Conservation (phyloP, 768 basidiomycete genomes). For the Tricholoma matsutake region DNA sequence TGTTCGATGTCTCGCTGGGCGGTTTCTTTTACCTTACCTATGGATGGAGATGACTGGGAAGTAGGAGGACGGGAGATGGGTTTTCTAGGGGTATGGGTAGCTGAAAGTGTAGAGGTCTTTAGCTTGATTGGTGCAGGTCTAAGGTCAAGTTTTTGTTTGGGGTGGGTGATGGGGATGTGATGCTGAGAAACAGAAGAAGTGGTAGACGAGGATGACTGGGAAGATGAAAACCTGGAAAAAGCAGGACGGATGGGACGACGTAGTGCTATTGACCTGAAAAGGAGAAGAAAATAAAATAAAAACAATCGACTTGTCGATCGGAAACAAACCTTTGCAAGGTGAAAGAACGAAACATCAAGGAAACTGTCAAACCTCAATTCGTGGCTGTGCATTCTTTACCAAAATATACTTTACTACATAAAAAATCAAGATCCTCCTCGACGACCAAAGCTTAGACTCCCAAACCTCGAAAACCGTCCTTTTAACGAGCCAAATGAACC, state of each 20-base stretch:
- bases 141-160: slow-evolving; percentile 54
- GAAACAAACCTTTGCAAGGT: not conserved
- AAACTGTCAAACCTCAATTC: not conserved
- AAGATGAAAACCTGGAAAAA: slow-evolving; percentile 6
- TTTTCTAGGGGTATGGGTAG: slow-evolving; percentile 26
- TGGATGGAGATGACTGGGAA: slow-evolving; percentile 16
- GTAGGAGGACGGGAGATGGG: slow-evolving; percentile 27
- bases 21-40: slow-evolving; percentile 42
- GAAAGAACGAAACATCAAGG: slow-evolving; percentile 17
- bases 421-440: slow-evolving; percentile 25
- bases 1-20: slow-evolving; percentile 61
- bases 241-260: not conserved
- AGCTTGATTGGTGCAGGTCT: slow-evolving; percentile 62
- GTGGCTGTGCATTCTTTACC: not conserved
- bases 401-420: too few relatives aligned
- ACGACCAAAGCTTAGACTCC: slow-evolving; percentile 68
- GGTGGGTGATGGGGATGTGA: slow-evolving; percentile 25
- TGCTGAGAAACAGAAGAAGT: slow-evolving; percentile 15
- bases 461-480: slow-evolving; percentile 74
- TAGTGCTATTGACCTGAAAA: not conserved
- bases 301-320: not conserved
- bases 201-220: slow-evolving; percentile 4
- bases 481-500: slow-evolving; percentile 61
- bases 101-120: slow-evolving; percentile 21
- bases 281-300: not conserved